Evolutionary conservation across 148 eudicot genomes (phyloP).

Genomic region (Salicornia ramosissima): DNA sequence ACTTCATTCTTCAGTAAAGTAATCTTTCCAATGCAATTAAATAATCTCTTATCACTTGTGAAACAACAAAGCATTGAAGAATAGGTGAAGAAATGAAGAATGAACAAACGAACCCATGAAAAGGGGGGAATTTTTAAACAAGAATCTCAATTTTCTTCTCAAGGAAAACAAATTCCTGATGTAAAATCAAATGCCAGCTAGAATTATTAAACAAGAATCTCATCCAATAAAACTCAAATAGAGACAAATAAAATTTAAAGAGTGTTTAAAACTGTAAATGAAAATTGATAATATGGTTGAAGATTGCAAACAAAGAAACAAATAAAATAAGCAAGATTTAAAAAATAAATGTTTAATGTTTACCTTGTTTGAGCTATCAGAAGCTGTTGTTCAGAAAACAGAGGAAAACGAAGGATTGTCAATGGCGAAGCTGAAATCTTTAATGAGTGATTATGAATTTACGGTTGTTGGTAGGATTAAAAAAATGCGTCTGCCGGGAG

Average conservation of each 20-base stretch:
- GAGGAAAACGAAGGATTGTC: background rate
- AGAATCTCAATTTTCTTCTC: too few species aligned
- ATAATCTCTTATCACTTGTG: background rate
- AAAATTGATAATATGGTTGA: too few species aligned
- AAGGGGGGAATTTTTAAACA: background rate
- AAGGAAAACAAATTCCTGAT: background rate
- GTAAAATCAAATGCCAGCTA: too few species aligned
- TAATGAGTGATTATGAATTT: too few species aligned
- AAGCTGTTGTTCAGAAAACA: background rate
- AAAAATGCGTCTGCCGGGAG: slow-evolving; percentile 10
- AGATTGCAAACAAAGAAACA: too few species aligned
- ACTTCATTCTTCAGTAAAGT: background rate
- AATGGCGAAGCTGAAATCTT: background rate
- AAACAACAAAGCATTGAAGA: background rate
- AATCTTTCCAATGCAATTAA: background rate
- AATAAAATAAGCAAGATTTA: background rate
- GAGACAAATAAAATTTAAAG: background rate
- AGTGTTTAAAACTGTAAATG: background rate
- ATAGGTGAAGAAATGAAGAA: background rate
- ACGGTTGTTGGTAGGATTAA: too few species aligned
- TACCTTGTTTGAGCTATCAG: background rate
- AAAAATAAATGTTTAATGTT: background rate
- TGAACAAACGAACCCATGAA: background rate
- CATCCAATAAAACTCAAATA: background rate
- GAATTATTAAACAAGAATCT: background rate